These are phyloP conservation scores for Kwoniella shivajii DNA, from an alignment of 1,284 basidiomycete species.

Conservation along the genomic window DNA sequence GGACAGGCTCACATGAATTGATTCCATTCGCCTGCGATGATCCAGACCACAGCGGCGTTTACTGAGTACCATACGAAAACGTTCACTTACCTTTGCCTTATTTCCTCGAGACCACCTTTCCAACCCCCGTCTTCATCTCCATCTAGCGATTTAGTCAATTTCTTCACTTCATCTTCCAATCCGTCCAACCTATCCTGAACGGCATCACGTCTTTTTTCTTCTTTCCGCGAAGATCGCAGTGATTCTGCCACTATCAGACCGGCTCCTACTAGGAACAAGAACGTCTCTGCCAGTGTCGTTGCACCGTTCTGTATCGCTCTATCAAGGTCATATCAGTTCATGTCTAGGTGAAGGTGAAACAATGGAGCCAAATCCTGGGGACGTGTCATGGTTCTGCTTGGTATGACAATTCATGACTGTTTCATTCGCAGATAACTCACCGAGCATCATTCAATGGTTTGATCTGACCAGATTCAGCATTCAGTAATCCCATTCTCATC, in stretches of 20 bases:
- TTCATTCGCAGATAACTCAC: too few species aligned
- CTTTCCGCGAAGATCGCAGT: slow-evolving; percentile 72
- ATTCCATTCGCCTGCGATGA: slow-evolving; percentile 28
- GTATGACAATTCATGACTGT: too few species aligned
- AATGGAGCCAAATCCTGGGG: neutral
- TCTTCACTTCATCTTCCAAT: slow-evolving; percentile 58
- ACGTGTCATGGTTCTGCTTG: neutral
- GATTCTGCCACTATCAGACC: slow-evolving; percentile 74
- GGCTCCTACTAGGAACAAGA: slow-evolving; percentile 78
- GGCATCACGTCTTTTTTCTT: slow-evolving; percentile 70
- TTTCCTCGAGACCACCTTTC: slow-evolving; percentile 25
- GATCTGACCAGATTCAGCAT: slow-evolving; percentile 72
- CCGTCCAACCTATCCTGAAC: slow-evolving; percentile 69
- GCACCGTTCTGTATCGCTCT: slow-evolving; percentile 89
- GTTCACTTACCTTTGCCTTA: slow-evolving; percentile 39
- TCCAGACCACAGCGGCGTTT: slow-evolving; percentile 18
- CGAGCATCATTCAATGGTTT: slow-evolving; percentile 79
- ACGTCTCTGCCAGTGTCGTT: slow-evolving; percentile 80
- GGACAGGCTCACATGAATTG: slow-evolving; percentile 32
- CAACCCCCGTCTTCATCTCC: slow-evolving; percentile 19
- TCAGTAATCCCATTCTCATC: slow-evolving; percentile 75
- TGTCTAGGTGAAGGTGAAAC: neutral
- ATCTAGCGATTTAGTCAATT: slow-evolving; percentile 27
- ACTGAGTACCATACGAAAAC: neutral
- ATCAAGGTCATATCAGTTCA: too few species aligned